These are phyloP conservation scores for Pistacia vera DNA, from an alignment of 345 rosid genomes.

Conservation along the genomic window DNA sequence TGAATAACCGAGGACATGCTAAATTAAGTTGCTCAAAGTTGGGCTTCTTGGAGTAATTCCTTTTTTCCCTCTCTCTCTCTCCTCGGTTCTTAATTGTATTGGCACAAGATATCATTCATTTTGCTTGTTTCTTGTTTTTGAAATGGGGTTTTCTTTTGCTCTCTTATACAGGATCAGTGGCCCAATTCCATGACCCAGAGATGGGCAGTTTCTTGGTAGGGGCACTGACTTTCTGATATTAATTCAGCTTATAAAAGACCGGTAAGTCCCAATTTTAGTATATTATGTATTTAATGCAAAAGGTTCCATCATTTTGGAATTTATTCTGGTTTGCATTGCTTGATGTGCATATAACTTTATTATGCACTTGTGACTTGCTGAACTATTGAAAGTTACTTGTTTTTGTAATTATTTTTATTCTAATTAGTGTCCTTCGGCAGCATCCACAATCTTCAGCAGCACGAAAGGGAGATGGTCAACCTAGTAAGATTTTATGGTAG, in stretches of 20 bases:
- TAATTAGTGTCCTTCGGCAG: slow-evolving; percentile 32
- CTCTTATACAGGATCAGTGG: slow-evolving; percentile 60
- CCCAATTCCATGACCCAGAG: slow-evolving; percentile 54
- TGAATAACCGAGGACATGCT: no score
- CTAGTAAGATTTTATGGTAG: slow-evolving; percentile 87
- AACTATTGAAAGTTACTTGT: no score
- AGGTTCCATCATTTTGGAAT: slow-evolving; percentile 1
- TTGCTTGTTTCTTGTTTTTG: neutral
- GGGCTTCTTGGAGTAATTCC: no score
- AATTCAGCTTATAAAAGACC: slow-evolving; percentile 48
- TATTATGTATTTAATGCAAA: neutral
- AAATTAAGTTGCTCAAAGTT: no score
- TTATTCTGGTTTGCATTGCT: neutral
- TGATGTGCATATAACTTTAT: no score
- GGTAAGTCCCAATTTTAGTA: slow-evolving; percentile 44
- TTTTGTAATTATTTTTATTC: neutral
- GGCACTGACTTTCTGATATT: slow-evolving; percentile 33
- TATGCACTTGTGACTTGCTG: no score
- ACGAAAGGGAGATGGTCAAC: slow-evolving; percentile 63
- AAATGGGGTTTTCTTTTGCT: slow-evolving; percentile 10
- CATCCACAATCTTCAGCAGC: slow-evolving; percentile 51
- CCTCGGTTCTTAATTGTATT: no score
- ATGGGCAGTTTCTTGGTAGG: slow-evolving; percentile 46
- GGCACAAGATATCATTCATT: neutral
- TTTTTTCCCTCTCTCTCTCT: neutral